phyloP scores from a whole-genome alignment of 345 rosid genomes.

The Atalantia buxifolia region DNA sequence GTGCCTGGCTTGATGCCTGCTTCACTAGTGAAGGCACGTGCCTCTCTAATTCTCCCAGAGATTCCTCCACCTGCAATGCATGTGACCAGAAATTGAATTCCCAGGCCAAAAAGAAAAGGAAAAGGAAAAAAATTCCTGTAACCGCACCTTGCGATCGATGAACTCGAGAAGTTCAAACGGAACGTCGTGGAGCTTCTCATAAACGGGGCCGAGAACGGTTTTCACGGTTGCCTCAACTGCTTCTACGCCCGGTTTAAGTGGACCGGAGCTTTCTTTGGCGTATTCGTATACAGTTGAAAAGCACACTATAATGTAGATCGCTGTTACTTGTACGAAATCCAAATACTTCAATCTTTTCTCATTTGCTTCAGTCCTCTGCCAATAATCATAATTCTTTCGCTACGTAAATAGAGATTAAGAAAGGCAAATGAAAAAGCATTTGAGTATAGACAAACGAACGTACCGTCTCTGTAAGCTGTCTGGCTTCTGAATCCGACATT shows the following conservation, averaged over 20 bases:
- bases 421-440: not conserved
- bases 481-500: conserved; percentile 31
- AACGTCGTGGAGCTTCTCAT: conserved; percentile 51
- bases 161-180: conserved; percentile 59
- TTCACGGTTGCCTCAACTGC: conserved; percentile 55
- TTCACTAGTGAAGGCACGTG: conserved; percentile 63
- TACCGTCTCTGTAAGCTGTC: conserved; percentile 21
- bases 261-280: conserved; percentile 77
- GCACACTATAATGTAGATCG: conserved; percentile 39
- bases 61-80: conserved; percentile 54
- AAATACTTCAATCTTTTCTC: conserved; percentile 54
- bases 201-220: conserved; percentile 62
- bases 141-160: conserved; percentile 62
- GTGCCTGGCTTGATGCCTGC: conserved; percentile 51
- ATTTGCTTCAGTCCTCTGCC: conserved; percentile 21
- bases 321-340: conserved; percentile 52
- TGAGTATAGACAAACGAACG: not conserved
- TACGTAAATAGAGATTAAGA: not conserved
- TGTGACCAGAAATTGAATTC: not conserved
- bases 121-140: not conserved
- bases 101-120: not conserved
- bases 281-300: conserved; percentile 49
- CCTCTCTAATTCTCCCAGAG: conserved; percentile 38
- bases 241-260: conserved; percentile 62
- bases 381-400: not conserved